Percentiles rank a stretch among this genome's conserved stretches.
phyloP scores from a whole-genome alignment of 805 yeast species.

The Teunomyces aglyptinius region DNA sequence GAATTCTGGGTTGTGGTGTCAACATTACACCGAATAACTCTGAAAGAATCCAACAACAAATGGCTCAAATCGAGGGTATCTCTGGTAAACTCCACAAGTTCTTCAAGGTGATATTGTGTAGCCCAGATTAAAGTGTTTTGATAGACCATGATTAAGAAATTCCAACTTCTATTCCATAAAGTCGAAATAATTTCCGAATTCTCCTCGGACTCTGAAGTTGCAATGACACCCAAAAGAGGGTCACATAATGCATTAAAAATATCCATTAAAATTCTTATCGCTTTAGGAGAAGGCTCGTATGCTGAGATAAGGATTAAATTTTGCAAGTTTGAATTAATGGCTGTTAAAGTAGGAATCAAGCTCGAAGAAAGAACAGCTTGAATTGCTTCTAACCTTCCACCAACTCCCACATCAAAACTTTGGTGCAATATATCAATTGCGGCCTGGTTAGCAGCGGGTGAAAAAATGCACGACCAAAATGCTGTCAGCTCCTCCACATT shows the following conservation, averaged over 20 bases:
- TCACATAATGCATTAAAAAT: conserved; percentile 60
- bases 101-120: conserved; percentile 48
- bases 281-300: conserved; percentile 73
- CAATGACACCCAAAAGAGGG: conserved; percentile 59
- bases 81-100: conserved; percentile 77
- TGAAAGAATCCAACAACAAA: conserved; percentile 61
- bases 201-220: conserved; percentile 11
- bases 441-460: conserved; percentile 65
- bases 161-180: conserved; percentile 77
- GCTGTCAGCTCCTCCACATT: conserved; percentile 49
- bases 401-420: conserved; percentile 60
- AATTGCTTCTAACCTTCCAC: conserved; percentile 76
- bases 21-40: conserved; percentile 30
- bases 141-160: conserved; percentile 65
- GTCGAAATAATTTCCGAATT: conserved; percentile 22
- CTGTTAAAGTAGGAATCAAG: conserved; percentile 44
- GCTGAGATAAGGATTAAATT: conserved; percentile 46
- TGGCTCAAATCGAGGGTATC: conserved; percentile 81
- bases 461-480: conserved; percentile 71
- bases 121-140: conserved; percentile 77
- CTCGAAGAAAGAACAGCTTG: conserved; percentile 48
- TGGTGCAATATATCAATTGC: conserved; percentile 73
- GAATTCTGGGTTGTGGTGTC: conserved; percentile 5
- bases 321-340: conserved; percentile 47
- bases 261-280: conserved; percentile 74